These are phyloP conservation scores for Candida ascalaphidarum DNA, from an alignment of 805 yeast species.

Conservation along the genomic window DNA sequence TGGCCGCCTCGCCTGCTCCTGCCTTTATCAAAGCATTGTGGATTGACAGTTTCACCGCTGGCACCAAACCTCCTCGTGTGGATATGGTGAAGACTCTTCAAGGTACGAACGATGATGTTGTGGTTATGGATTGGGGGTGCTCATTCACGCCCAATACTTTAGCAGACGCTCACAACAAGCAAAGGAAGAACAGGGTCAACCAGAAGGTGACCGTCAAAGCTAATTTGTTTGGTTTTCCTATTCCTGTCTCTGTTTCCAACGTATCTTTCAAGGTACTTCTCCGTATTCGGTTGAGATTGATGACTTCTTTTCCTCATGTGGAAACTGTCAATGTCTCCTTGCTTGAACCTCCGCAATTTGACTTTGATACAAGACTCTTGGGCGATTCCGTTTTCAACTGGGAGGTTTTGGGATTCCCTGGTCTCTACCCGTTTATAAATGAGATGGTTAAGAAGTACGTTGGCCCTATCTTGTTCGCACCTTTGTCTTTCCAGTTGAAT, in stretches of 20 bases:
- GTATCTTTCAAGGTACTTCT: constrained; percentile 67
- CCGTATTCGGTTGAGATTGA: constrained; percentile 82
- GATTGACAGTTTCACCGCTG: constrained; percentile 84
- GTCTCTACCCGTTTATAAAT: constrained; percentile 71
- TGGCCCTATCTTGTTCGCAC: constrained; percentile 83
- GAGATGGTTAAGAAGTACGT: constrained; percentile 79
- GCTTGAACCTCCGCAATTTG: constrained; percentile 81
- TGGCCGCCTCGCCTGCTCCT: constrained; percentile 74
- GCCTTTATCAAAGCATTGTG: constrained; percentile 75
- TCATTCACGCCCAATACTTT: constrained; percentile 89
- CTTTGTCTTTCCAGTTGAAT: constrained; percentile 89
- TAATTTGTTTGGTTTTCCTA: constrained; percentile 69
- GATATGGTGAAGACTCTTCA: constrained; percentile 85
- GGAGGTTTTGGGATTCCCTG: constrained; percentile 85
- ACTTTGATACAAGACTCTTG: constrained; percentile 63
- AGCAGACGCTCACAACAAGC: constrained; percentile 79
- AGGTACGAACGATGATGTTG: constrained; percentile 85
- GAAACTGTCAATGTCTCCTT: constrained; percentile 84
- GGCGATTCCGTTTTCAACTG: constrained; percentile 82
- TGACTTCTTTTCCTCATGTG: constrained; percentile 85
- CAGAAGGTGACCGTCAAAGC: constrained; percentile 74
- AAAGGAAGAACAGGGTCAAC: constrained; percentile 74
- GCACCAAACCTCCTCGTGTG: constrained; percentile 92
- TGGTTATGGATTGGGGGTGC: constrained; percentile 95
- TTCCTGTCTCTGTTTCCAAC: constrained; percentile 76